phyloP scores from a whole-genome alignment of 306 rosid genomes.

The Ormosia emarginata region DNA sequence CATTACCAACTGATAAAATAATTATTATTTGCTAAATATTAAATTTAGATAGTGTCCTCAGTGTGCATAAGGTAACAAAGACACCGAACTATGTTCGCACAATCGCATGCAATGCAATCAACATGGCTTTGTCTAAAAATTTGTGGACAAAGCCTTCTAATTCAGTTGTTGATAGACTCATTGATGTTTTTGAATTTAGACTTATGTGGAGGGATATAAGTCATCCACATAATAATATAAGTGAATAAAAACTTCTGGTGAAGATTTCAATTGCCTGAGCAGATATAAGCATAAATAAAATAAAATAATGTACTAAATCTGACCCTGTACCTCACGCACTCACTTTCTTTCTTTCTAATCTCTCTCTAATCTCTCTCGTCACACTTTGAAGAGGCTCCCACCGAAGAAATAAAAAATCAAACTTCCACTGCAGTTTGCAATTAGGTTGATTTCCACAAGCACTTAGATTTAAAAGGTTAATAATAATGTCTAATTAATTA shows the following conservation, averaged over 20 bases:
- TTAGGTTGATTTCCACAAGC: too few species aligned
- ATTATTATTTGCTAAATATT: neutral
- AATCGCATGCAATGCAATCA: neutral
- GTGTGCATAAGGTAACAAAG: neutral
- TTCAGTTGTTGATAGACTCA: neutral
- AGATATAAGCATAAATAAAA: too few species aligned
- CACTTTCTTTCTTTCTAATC: too few species aligned
- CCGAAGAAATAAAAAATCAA: too few species aligned
- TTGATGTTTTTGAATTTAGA: constrained; percentile 5
- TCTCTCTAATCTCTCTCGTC: too few species aligned
- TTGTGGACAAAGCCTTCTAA: neutral
- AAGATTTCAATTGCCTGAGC: too few species aligned
- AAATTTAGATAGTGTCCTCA: neutral
- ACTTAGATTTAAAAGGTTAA: too few species aligned
- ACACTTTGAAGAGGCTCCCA: too few species aligned
- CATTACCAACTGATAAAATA: neutral
- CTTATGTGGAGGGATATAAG: neutral
- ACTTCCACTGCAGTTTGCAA: too few species aligned
- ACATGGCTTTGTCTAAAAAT: neutral
- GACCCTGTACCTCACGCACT: too few species aligned
- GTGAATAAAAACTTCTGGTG: neutral
- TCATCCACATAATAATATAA: neutral
- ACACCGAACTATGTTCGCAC: neutral
- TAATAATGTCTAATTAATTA: too few species aligned
- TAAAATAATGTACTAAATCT: too few species aligned